Evolutionary conservation across 371 early-diverging fungal species (phyloP), one percentile per base, ranked within the genome.

Genomic region (Mucor racemosus): DNA sequence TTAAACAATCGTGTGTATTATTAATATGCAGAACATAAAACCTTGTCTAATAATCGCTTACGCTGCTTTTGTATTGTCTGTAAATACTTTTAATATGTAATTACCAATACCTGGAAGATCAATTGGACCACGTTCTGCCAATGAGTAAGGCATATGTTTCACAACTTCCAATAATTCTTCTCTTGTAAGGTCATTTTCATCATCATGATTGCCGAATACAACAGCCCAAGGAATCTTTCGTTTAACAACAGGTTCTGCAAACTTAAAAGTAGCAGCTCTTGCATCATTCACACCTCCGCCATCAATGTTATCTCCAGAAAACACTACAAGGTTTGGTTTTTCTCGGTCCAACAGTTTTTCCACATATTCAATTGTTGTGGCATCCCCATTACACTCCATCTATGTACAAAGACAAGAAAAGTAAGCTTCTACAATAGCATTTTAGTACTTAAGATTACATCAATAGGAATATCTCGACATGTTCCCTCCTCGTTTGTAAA

Each of bases 171-270:
- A 70, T 64, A 86, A 66, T 40, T 86, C 86, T 41, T 86, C 86
- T 8, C 84, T 71, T 0, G 76, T 72, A 11, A 83, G 66, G 63
- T 85, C 84, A 35, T 74, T 79, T 58, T 77, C 78, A 39, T 86
- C 81, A 63, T 88, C 88, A 41, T 85, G 84, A 48, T 85, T 84
- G 8, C 88, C 88, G 72, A 84, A 86, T 4, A 85, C 67, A 44
- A 78, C 79, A 21, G 85, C 84, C 84, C 84, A 86, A 17, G 86
- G 86, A 15, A 86, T 78, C 1, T 73, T 74, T 31, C 76, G 68
- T 17, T 81, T 66, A 4, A 84, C 80, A 0, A 84, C 80, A 7
- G 80, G 84, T 14, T 72, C 69, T 15, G 80, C 77, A 67, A 85
- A 80, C 40, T 85, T 84, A 48, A 80, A 77, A 9, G 76, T 81